These are phyloP conservation scores for Zygosaccharomyces rouxii DNA, from an alignment of 805 yeast genomes.

Conservation along the genomic window DNA sequence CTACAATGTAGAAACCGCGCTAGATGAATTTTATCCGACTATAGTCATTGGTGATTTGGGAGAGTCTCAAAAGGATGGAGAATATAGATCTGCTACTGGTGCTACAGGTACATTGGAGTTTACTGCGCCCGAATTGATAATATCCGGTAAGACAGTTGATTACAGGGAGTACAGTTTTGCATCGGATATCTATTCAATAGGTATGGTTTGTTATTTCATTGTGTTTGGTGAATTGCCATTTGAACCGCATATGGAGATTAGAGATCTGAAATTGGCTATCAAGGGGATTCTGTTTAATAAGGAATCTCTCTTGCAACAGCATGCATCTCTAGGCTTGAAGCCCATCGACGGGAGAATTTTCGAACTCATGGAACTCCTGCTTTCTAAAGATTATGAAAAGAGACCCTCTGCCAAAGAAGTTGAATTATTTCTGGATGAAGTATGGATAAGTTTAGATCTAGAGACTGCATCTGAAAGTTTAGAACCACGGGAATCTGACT, in stretches of 20 bases:
- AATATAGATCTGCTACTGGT: slow-evolving; percentile 63
- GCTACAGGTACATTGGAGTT: slow-evolving; percentile 85
- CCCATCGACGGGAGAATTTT: slow-evolving; percentile 32
- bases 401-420: slow-evolving; percentile 46
- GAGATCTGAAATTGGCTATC: slow-evolving; percentile 36
- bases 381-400: slow-evolving; percentile 34
- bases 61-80: slow-evolving; percentile 75
- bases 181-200: slow-evolving; percentile 79
- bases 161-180: slow-evolving; percentile 59
- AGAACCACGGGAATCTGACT: background rate
- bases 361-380: slow-evolving; percentile 39
- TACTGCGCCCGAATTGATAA: slow-evolving; percentile 78
- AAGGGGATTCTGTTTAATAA: slow-evolving; percentile 28
- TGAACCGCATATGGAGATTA: slow-evolving; percentile 23
- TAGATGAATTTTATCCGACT: slow-evolving; percentile 46
- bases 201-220: slow-evolving; percentile 72
- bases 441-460: slow-evolving; percentile 5
- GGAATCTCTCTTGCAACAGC: slow-evolving; percentile 16
- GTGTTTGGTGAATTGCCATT: slow-evolving; percentile 73
- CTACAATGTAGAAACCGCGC: slow-evolving; percentile 8
- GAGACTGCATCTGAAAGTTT: slow-evolving; percentile 2
- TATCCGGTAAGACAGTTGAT: slow-evolving; percentile 28
- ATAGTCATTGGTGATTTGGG: slow-evolving; percentile 86
- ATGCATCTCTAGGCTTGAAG: slow-evolving; percentile 16
- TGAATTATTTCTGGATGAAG: slow-evolving; percentile 27